Percentiles rank a stretch among this genome's conserved stretches.
Evolutionary conservation across 2,329 filamentous ascomycete genomes (phyloP).

Genomic region (Albophoma yamanashiensis): DNA sequence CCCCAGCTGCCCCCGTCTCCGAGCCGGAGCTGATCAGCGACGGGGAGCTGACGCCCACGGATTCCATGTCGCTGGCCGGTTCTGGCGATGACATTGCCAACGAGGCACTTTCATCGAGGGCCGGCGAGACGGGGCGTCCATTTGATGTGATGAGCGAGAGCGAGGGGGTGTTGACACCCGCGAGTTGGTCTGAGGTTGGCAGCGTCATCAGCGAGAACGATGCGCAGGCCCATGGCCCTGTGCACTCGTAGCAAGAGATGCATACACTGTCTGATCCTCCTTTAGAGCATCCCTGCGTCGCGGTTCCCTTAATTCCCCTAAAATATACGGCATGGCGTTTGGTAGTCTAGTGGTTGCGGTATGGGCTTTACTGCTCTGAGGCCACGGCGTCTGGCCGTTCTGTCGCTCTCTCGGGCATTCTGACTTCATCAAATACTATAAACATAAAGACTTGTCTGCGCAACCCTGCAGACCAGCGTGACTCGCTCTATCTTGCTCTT

Average conservation of each 20-base stretch:
- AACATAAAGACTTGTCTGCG: not conserved
- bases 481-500: not conserved
- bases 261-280: not conserved
- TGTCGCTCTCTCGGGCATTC: not conserved
- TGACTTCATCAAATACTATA: not conserved
- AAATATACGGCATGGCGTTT: constrained; percentile 4
- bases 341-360: not conserved
- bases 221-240: constrained; percentile 12
- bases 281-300: not conserved
- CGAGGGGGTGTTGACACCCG: constrained; percentile 47
- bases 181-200: constrained; percentile 55
- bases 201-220: constrained; percentile 51
- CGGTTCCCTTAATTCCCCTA: not conserved
- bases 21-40: constrained; percentile 41
- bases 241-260: constrained; percentile 16
- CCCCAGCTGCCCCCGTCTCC: constrained; percentile 36
- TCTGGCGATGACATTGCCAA: constrained; percentile 37
- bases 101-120: constrained; percentile 26
- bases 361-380: not conserved
- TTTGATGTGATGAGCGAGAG: constrained; percentile 50
- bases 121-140: constrained; percentile 25
- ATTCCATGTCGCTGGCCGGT: constrained; percentile 43
- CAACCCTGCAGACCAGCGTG: not conserved
- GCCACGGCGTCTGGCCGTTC: constrained; percentile 1
- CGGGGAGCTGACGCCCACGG: constrained; percentile 47